These are phyloP conservation scores for Atractiella rhizophila DNA, from an alignment of 768 basidiomycete species.

Conservation along the genomic window DNA sequence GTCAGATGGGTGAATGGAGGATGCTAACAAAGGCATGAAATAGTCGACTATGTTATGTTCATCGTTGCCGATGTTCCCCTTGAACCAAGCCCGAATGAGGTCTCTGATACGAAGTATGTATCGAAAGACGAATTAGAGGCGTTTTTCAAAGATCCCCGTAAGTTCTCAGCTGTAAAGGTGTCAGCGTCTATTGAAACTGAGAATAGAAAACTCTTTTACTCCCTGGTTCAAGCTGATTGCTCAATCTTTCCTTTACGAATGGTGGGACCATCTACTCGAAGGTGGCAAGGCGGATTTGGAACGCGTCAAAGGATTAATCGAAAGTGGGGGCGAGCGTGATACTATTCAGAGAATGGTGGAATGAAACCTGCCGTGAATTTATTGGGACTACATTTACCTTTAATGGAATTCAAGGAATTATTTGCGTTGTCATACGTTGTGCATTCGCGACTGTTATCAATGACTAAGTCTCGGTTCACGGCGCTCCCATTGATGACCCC, in stretches of 20 bases:
- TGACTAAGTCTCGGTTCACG: no score
- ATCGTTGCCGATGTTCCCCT: conserved; percentile 65
- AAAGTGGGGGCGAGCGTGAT: no score
- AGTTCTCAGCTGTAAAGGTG: conserved; percentile 12
- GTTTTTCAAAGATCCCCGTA: conserved; percentile 67
- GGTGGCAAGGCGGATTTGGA: conserved; percentile 10
- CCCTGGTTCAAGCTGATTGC: conserved; percentile 99
- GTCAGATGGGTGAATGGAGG: no score
- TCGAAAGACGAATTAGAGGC: conserved; percentile 62
- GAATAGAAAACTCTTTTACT: conserved; percentile 59
- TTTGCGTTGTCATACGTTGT: no score
- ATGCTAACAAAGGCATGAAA: not conserved
- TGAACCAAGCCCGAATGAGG: conserved; percentile 63
- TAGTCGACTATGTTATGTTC: conserved; percentile 97
- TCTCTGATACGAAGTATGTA: conserved; percentile 72
- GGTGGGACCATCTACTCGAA: conserved; percentile 81
- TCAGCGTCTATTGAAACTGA: not conserved
- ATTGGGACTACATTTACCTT: no score
- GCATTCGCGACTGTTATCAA: no score
- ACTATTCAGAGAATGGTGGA: no score
- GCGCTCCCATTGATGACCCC: no score
- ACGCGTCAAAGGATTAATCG: no score
- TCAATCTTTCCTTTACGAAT: conserved; percentile 82
- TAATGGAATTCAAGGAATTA: no score
- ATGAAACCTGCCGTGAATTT: no score